Conservation (phyloP, 2,329 filamentous ascomycete species). For the Davidsoniella australis region DNA sequence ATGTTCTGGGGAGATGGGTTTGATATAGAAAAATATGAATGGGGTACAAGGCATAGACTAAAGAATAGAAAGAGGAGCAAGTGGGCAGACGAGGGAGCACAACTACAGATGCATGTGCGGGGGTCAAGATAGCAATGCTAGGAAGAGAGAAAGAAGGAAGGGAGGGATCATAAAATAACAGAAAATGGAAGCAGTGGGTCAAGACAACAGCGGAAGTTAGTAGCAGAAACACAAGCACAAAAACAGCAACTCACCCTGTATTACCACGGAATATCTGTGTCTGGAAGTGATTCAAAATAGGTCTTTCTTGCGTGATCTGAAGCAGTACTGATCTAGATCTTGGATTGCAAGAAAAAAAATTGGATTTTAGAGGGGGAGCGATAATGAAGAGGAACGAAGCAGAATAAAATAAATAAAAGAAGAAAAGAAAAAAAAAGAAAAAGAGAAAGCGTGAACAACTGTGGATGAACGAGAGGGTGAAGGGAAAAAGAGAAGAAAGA, state of each 20-base stretch:
- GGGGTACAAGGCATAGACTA: no score
- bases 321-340: no score
- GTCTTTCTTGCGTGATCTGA: no score
- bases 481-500: slow-evolving; percentile 1
- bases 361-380: no score
- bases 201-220: neutral
- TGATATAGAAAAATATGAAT: no score
- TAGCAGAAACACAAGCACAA: neutral
- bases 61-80: no score
- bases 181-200: neutral
- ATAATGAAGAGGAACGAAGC: neutral
- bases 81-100: no score
- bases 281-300: neutral
- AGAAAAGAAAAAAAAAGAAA: neutral
- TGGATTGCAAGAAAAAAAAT: neutral
- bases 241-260: neutral
- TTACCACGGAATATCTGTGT: neutral
- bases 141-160: no score
- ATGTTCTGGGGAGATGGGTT: no score
- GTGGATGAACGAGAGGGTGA: neutral
- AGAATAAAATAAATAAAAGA: neutral
- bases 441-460: neutral
- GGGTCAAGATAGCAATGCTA: no score
- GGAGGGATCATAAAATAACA: neutral
- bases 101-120: no score